A percentile compares a stretch with the other conserved stretches of the same genome.
phyloP scores from a whole-genome alignment of 495 filamentous ascomycete genomes.

The Echria macrotheca region DNA sequence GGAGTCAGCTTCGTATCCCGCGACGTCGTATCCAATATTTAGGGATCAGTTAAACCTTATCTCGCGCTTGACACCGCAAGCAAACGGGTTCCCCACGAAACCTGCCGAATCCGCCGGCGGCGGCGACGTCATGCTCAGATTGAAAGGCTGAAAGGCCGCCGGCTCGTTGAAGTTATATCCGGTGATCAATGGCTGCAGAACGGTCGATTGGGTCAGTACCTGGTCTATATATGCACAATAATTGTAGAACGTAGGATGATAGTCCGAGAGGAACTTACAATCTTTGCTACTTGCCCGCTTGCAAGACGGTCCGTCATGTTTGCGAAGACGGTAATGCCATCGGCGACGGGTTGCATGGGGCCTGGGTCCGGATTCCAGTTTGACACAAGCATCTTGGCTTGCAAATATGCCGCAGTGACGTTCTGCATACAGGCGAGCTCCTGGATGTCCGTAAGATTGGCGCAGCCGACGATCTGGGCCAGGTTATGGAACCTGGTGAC shows the following conservation, averaged over 20 bases:
- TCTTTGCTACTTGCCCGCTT: conserved; percentile 13
- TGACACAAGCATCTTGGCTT: not conserved
- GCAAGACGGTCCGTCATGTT: conserved; percentile 24
- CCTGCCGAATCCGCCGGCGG: not conserved
- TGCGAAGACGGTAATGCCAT: conserved; percentile 24
- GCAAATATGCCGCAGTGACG: conserved; percentile 5
- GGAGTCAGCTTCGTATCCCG: not conserved
- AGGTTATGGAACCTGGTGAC: conserved; percentile 20
- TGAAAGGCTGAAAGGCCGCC: conserved; percentile 11
- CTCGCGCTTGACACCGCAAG: not conserved
- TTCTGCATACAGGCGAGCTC: conserved; percentile 45
- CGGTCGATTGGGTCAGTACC: too few species aligned
- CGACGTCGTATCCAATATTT: not conserved
- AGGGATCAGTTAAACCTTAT: too few species aligned
- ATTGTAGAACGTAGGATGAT: too few species aligned
- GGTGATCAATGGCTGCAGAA: conserved; percentile 8
- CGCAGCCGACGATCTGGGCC: conserved; percentile 40
- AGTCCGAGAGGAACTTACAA: conserved; percentile 2
- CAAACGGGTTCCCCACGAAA: not conserved
- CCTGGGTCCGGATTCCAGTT: not conserved
- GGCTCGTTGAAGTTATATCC: conserved; percentile 16
- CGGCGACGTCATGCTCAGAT: not conserved
- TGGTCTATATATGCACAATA: too few species aligned
- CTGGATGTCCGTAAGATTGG: conserved; percentile 27
- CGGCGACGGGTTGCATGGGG: conserved; percentile 15